phyloP scores from a whole-genome alignment of 768 basidiomycete species.

The Russula abietina region DNA sequence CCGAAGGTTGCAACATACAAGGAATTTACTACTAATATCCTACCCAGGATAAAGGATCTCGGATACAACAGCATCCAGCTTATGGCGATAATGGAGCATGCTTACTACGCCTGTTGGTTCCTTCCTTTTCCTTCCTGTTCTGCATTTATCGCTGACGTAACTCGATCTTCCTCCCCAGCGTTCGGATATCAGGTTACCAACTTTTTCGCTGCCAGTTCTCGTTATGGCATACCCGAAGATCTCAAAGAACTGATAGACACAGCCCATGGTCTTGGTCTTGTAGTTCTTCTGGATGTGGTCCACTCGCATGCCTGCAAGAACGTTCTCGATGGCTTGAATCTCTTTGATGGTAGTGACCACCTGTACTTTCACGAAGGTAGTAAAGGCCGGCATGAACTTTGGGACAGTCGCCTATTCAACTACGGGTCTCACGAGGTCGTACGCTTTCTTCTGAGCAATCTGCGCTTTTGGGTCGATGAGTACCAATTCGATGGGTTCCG shows the following conservation, averaged over 20 bases:
- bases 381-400: conserved; percentile 89
- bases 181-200: conserved; percentile 98
- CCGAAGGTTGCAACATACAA: conserved; percentile 88
- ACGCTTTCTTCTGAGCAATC: conserved; percentile 89
- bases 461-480: conserved; percentile 93
- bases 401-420: conserved; percentile 98
- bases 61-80: conserved; percentile 98
- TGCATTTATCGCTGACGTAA: background rate
- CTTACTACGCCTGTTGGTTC: conserved; percentile 89
- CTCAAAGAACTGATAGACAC: conserved; percentile 93
- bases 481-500: conserved; percentile 97
- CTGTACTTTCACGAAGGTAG: conserved; percentile 93
- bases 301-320: conserved; percentile 99
- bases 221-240: conserved; percentile 94
- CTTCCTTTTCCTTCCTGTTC: no score
- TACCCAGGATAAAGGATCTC: conserved; percentile 83
- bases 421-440: conserved; percentile 93
- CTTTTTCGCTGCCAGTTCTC: conserved; percentile 94
- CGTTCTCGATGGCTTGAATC: conserved; percentile 88
- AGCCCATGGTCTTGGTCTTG: conserved; percentile 88
- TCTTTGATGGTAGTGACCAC: conserved; percentile 96
- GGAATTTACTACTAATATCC: conserved; percentile 81
- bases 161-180: conserved; percentile 42
- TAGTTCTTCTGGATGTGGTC: conserved; percentile 92
- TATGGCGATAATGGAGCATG: conserved; percentile 98